Percentiles rank a stretch among this genome's conserved stretches.
phyloP scores from a whole-genome alignment of 441 rosid genomes.

The Erodium moschatum region DNA sequence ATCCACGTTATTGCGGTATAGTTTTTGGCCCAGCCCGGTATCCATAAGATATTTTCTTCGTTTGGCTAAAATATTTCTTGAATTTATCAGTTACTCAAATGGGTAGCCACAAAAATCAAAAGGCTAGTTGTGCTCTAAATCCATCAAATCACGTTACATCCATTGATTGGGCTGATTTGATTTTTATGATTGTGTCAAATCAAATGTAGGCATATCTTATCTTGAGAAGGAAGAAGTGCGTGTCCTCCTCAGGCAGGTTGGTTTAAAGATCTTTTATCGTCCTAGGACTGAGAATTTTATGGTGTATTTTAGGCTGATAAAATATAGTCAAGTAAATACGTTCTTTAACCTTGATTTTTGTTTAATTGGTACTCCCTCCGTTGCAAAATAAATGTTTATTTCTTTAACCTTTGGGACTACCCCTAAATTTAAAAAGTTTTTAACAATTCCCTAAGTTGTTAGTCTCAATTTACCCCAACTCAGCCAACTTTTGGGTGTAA shows the following conservation, averaged over 20 bases:
- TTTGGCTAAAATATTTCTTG: constrained; percentile 11
- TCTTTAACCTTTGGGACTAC: too few relatives aligned
- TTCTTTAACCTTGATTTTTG: too few relatives aligned
- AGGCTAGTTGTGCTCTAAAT: neutral
- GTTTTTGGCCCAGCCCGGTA: constrained; percentile 30
- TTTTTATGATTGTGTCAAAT: constrained; percentile 7
- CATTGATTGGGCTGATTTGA: constrained; percentile 13
- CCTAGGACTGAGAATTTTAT: neutral
- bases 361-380: too few relatives aligned
- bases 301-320: constrained; percentile 4
- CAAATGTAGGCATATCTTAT: constrained; percentile 61
- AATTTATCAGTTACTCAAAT: neutral
- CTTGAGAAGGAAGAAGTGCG: constrained; percentile 95
- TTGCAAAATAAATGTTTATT: too few relatives aligned
- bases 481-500: too few relatives aligned
- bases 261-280: constrained; percentile 15
- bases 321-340: neutral
- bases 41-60: constrained; percentile 23
- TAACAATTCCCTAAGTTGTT: too few relatives aligned
- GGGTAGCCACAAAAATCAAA: neutral
- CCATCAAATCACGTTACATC: neutral
- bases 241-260: constrained; percentile 75
- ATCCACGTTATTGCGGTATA: constrained; percentile 91
- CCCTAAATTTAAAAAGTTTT: too few relatives aligned
- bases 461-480: too few relatives aligned